Evolutionary conservation across 2,329 filamentous ascomycete genomes (phyloP).

Genomic region (Cordyceps fumosorosea): DNA sequence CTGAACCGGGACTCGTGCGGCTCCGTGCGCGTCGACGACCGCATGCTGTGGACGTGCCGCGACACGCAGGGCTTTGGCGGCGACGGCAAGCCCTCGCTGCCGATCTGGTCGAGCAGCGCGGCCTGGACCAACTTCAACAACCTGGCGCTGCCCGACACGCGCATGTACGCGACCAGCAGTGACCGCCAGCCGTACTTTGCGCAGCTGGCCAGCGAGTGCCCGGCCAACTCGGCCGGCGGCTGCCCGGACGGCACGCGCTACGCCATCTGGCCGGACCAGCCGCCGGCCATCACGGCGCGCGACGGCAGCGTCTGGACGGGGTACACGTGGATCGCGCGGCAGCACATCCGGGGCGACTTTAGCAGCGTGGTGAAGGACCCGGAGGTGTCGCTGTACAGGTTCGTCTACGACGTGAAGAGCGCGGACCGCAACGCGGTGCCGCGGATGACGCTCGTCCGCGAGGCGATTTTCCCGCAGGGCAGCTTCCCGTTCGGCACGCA

Average conservation of each 20-base stretch:
- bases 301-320: conserved; percentile 8
- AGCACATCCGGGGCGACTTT: conserved; percentile 9
- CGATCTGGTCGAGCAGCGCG: conserved; percentile 8
- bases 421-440: conserved; percentile 11
- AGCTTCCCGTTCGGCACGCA: conserved; percentile 10
- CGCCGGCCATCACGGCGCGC: conserved; percentile 1
- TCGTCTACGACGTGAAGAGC: conserved; percentile 8
- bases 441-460: conserved; percentile 8
- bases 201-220: conserved; percentile 2
- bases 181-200: conserved; percentile 7
- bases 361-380: conserved; percentile 11
- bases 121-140: conserved; percentile 11
- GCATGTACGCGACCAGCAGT: conserved; percentile 8
- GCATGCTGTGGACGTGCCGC: conserved; percentile 11
- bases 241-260: conserved; percentile 9
- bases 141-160: conserved; percentile 3
- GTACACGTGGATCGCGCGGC: conserved; percentile 9
- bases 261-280: conserved; percentile 12
- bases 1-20: conserved; percentile 12
- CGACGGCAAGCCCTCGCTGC: conserved; percentile 5
- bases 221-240: background rate
- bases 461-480: conserved; percentile 10
- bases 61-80: conserved; percentile 1
- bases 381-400: conserved; percentile 11
- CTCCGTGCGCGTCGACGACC: conserved; percentile 7